Percentiles rank a stretch among this genome's conserved stretches.
Evolutionary conservation across 495 filamentous ascomycete species (phyloP).

Genomic region (Cercophora samala): DNA sequence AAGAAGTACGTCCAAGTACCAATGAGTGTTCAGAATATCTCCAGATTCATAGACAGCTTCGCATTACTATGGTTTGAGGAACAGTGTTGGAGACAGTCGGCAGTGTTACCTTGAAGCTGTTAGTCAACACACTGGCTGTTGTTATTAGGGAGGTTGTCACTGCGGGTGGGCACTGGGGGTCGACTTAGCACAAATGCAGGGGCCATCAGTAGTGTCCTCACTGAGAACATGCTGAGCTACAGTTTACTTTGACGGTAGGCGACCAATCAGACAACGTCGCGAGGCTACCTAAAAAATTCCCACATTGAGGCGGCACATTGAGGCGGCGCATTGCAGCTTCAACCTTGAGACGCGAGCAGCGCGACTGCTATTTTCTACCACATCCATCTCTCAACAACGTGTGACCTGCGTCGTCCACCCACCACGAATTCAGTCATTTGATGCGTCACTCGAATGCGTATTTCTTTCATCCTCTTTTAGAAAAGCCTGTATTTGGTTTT

Average conservation of each 20-base stretch:
- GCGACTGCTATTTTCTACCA: conserved; percentile 11
- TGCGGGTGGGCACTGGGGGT: no score
- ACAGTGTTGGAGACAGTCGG: no score
- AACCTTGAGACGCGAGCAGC: neutral
- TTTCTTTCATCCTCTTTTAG: conserved; percentile 9
- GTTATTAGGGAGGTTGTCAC: neutral
- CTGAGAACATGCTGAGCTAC: conserved; percentile 6
- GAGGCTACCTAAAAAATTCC: neutral
- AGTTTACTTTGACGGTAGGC: conserved; percentile 9
- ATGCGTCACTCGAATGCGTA: conserved; percentile 20
- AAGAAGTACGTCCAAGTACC: no score
- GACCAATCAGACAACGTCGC: neutral
- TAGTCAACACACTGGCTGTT: neutral
- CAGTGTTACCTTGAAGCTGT: neutral
- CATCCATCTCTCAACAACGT: conserved; percentile 10
- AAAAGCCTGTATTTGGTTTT: conserved; percentile 21
- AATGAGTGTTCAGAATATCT: neutral
- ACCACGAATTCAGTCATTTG: conserved; percentile 12
- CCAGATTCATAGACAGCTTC: neutral
- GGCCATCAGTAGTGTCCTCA: neutral
- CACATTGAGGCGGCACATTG: neutral
- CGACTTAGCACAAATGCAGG: neutral
- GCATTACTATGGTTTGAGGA: neutral
- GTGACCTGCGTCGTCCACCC: neutral
- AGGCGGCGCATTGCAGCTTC: neutral